Percentiles rank a stretch among this genome's conserved stretches.
Evolutionary conservation across 148 eudicot genomes (phyloP).

Genomic region (Arbutus unedo): DNA sequence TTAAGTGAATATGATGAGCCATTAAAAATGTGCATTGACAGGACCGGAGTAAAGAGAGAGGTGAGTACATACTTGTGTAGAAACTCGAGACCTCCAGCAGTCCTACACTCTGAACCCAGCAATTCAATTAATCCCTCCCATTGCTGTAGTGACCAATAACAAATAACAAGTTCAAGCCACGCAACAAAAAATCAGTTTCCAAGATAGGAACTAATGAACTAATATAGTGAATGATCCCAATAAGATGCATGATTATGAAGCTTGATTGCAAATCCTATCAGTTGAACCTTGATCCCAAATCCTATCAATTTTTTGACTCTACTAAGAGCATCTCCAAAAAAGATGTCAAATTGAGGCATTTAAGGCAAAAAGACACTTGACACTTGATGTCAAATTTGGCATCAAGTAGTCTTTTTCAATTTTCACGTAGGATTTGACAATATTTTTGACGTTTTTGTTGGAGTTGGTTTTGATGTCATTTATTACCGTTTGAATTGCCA

Average conservation of each 20-base stretch:
- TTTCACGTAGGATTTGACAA: no score
- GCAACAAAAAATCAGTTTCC: not conserved
- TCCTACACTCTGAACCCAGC: slow-evolving; percentile 73
- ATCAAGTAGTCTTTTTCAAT: no score
- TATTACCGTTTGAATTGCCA: no score
- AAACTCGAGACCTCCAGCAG: slow-evolving; percentile 94
- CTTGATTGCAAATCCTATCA: slow-evolving; percentile 1
- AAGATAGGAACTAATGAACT: not conserved
- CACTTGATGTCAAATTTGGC: no score
- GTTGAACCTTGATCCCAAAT: no score
- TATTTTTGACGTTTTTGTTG: no score
- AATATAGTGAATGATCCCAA: not conserved
- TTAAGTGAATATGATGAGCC: not conserved
- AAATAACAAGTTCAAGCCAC: no score
- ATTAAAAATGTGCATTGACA: not conserved
- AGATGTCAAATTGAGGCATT: no score
- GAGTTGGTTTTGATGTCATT: no score
- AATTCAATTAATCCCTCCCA: slow-evolving; percentile 94
- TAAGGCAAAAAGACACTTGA: no score
- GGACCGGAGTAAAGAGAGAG: not conserved
- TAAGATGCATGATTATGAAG: slow-evolving; percentile 6
- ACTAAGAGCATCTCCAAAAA: no score
- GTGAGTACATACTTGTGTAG: slow-evolving; percentile 62
- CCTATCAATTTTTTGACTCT: no score
- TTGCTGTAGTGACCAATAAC: slow-evolving; percentile 47